phyloP scores from a whole-genome alignment of 805 yeast genomes.

The Candida germanica region DNA sequence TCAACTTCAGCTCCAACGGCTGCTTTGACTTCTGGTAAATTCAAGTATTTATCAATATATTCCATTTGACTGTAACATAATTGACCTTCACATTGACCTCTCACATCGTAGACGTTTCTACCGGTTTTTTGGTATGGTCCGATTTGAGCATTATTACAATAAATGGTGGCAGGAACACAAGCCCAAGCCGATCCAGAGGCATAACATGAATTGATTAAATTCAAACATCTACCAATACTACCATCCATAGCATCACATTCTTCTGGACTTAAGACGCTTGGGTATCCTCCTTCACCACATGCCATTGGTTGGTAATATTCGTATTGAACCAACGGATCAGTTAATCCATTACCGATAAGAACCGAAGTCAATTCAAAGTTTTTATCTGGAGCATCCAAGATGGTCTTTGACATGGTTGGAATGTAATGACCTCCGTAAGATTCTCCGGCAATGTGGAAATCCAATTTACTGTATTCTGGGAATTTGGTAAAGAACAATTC shows the following conservation, averaged over 20 bases:
- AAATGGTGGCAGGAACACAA: slow-evolving; percentile 87
- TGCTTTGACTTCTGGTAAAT: slow-evolving; percentile 67
- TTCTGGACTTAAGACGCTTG: slow-evolving; percentile 65
- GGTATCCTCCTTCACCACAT: slow-evolving; percentile 85
- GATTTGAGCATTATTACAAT: slow-evolving; percentile 83
- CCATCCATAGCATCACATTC: slow-evolving; percentile 64
- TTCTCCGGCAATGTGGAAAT: slow-evolving; percentile 42
- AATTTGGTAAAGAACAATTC: slow-evolving; percentile 37
- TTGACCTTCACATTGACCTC: slow-evolving; percentile 70
- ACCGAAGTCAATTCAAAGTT: slow-evolving; percentile 65
- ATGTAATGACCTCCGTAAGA: slow-evolving; percentile 48
- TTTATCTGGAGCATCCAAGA: slow-evolving; percentile 38
- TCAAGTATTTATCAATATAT: slow-evolving; percentile 75
- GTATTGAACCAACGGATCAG: slow-evolving; percentile 79
- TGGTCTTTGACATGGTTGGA: slow-evolving; percentile 44
- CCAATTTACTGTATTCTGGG: slow-evolving; percentile 25
- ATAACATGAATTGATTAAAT: slow-evolving; percentile 77
- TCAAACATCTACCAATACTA: slow-evolving; percentile 69
- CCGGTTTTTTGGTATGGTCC: slow-evolving; percentile 84
- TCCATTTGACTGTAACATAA: slow-evolving; percentile 80
- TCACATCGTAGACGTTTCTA: slow-evolving; percentile 85
- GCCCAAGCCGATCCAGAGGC: slow-evolving; percentile 68
- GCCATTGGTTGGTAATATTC: slow-evolving; percentile 89
- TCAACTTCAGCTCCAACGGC: slow-evolving; percentile 92
- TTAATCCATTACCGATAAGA: slow-evolving; percentile 89